These are phyloP conservation scores for Trifolium fragiferum DNA, from an alignment of 306 rosid genomes.

Conservation along the genomic window DNA sequence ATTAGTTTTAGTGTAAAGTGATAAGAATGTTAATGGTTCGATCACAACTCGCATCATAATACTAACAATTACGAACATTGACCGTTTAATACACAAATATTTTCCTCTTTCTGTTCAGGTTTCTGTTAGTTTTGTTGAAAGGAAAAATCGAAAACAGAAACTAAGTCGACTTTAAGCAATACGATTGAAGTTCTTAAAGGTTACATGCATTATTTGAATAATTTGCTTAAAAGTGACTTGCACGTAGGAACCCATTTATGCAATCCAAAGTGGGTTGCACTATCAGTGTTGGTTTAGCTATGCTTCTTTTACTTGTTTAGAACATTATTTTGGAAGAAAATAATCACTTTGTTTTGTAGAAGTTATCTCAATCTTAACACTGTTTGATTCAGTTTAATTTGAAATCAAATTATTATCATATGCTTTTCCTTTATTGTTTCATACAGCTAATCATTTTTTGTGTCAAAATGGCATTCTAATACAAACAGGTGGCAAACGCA, in stretches of 20 bases:
- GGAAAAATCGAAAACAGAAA: not conserved
- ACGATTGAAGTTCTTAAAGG: not conserved
- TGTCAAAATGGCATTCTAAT: conserved; percentile 7
- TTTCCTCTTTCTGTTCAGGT: not conserved
- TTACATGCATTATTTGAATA: not conserved
- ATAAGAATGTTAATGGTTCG: too few species aligned
- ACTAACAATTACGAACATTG: too few species aligned
- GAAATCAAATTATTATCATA: not conserved
- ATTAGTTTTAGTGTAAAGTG: too few species aligned
- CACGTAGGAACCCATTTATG: too few species aligned
- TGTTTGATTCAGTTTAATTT: not conserved
- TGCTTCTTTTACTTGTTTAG: not conserved
- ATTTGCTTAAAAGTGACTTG: not conserved
- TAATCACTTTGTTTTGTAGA: not conserved
- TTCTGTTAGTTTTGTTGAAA: not conserved
- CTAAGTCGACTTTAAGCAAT: not conserved
- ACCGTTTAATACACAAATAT: not conserved
- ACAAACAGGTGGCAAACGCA: conserved; percentile 77
- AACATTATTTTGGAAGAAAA: not conserved
- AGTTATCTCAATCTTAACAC: not conserved
- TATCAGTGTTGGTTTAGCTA: not conserved
- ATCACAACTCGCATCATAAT: too few species aligned
- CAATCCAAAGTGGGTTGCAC: too few species aligned
- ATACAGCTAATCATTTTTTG: conserved; percentile 16
- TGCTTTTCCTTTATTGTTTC: not conserved